Percentiles rank a stretch among this genome's conserved stretches.
These are phyloP conservation scores for Cercospora zeae-maydis DNA, from an alignment of 2,329 filamentous ascomycete genomes.

Conservation along the genomic window DNA sequence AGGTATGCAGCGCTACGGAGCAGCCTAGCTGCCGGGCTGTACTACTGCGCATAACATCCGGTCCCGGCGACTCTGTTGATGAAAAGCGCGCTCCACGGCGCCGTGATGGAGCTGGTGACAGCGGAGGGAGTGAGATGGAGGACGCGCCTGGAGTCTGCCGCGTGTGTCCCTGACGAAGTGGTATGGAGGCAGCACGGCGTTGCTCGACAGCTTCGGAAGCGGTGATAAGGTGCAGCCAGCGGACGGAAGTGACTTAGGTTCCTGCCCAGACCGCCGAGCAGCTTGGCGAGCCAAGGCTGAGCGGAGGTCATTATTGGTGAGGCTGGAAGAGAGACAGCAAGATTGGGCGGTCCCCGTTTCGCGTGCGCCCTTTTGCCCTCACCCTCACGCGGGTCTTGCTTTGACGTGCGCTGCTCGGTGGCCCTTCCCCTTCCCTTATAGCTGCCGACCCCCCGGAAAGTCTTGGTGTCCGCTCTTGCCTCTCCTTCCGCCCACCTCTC, in stretches of 20 bases:
- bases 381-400: background rate
- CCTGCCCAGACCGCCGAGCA: background rate
- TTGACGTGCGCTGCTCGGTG: background rate
- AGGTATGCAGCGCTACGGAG: conserved; percentile 6
- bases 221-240: conserved; percentile 4
- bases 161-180: background rate
- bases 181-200: background rate
- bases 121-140: background rate
- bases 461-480: conserved; percentile 10
- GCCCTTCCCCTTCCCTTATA: conserved; percentile 5
- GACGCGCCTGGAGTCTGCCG: background rate
- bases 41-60: background rate
- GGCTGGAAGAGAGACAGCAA: conserved; percentile 1
- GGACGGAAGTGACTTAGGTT: background rate
- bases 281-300: background rate
- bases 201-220: background rate
- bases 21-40: conserved; percentile 6
- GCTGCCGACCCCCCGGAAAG: conserved; percentile 3
- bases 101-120: background rate
- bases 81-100: background rate
- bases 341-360: conserved; percentile 7
- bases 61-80: background rate
- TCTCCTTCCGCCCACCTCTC: background rate
- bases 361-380: background rate
- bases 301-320: too few species aligned